Percentiles rank a stretch among this genome's conserved stretches.
phyloP scores from a whole-genome alignment of 2,329 filamentous ascomycete species.

The Diplodia corticola region DNA sequence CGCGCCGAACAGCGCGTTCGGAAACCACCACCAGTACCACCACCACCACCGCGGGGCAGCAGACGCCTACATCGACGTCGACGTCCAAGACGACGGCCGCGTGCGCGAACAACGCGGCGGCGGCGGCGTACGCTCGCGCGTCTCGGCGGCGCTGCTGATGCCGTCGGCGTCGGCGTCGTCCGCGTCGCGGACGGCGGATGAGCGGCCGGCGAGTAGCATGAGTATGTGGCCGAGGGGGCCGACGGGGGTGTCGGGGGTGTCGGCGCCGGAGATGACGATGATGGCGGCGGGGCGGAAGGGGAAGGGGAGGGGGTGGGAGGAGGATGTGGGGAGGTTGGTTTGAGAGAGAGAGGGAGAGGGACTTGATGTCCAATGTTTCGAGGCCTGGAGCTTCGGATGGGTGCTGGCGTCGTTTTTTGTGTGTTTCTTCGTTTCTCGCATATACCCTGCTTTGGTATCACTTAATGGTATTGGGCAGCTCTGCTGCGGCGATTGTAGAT shows the following conservation, averaged over 20 bases:
- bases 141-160: not conserved
- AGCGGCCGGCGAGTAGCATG: not conserved
- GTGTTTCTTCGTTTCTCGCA: not conserved
- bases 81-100: not conserved
- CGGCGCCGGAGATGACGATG: not conserved
- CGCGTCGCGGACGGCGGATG: no score
- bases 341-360: not conserved
- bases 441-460: not conserved
- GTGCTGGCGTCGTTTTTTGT: not conserved
- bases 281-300: not conserved
- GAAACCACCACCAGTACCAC: no score
- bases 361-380: not conserved
- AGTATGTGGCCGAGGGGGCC: constrained; percentile 6
- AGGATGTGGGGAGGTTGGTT: constrained; percentile 9
- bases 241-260: not conserved
- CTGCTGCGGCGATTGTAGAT: not conserved
- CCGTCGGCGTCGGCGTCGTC: not conserved
- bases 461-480: not conserved
- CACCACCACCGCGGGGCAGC: not conserved
- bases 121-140: not conserved
- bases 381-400: not conserved
- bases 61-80: not conserved
- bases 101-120: not conserved
- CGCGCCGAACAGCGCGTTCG: no score
- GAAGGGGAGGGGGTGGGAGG: not conserved